Conservation (phyloP, 345 rosid genomes). For the Draba incana region DNA sequence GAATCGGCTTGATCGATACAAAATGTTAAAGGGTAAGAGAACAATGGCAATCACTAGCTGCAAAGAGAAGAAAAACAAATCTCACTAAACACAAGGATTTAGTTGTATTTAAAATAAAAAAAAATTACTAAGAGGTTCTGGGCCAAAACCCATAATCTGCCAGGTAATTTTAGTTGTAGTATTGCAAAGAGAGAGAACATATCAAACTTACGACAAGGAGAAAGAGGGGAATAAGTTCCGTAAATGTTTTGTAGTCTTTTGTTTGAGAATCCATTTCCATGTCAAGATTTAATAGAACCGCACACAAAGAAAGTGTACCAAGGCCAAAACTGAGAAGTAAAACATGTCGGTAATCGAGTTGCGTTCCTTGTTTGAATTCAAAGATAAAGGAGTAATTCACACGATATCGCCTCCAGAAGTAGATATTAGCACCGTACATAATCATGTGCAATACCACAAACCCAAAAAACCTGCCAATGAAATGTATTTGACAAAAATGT, state of each 20-base stretch:
- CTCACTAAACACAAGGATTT: background rate
- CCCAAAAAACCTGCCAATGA: slow-evolving; percentile 57
- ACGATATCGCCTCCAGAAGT: slow-evolving; percentile 73
- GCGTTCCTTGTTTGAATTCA: slow-evolving; percentile 74
- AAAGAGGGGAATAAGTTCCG: slow-evolving; percentile 65
- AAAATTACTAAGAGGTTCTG: no score
- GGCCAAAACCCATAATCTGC: no score
- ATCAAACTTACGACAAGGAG: slow-evolving; percentile 55
- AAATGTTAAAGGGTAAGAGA: slow-evolving; percentile 40
- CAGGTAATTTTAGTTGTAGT: background rate
- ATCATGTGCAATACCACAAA: slow-evolving; percentile 63
- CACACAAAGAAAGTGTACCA: slow-evolving; percentile 55
- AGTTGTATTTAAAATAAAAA: background rate
- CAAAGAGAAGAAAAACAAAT: background rate
- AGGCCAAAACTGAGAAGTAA: slow-evolving; percentile 59
- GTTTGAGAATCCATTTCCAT: slow-evolving; percentile 79
- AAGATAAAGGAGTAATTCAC: slow-evolving; percentile 72
- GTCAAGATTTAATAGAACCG: slow-evolving; percentile 66
- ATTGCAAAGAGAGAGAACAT: background rate
- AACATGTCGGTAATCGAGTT: slow-evolving; percentile 67
- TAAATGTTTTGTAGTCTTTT: slow-evolving; percentile 47
- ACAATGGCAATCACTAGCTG: slow-evolving; percentile 35
- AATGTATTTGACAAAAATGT: slow-evolving; percentile 36
- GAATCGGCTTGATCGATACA: slow-evolving; percentile 41
- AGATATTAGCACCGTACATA: slow-evolving; percentile 60